Base-by-base conservation (phyloP, 1,139 yeast species). In the Eremothecium gossypii region DNA sequence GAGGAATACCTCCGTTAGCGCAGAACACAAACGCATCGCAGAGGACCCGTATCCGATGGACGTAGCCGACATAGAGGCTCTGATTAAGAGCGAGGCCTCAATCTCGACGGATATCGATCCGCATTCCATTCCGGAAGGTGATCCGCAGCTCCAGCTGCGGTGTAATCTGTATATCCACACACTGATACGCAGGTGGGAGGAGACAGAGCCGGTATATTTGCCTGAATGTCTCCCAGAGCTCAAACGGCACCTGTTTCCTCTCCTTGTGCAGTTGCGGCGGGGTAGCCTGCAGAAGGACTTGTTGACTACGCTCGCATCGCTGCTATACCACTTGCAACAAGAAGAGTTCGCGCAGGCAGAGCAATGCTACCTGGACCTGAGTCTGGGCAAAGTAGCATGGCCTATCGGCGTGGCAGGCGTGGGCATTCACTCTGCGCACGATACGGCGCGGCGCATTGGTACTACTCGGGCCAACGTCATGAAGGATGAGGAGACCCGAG, bases 301-400 rank as follows among this genome's bases (percentile, higher is more conserved):
- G 58, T 60, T 78, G 34, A 71, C 73, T 0, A 74, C 84, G 0
- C 60, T 86, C 17, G 67, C 79, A 1, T 79, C 86, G 0, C 73
- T 83, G 1, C 54, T 81, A 7, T 70, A 73, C 54, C 71, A 80
- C 52, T 41, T 83, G 14, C 95, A 86, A 60, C 58, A 64, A 8
- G 57, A 64, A 12, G 70, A 80, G 30, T 79, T 61, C 52, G 63
- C 66, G 32, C 67, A 67, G 41, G 89, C 95, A 4, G 75, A 76
- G 47, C 85, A 83, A 52, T 70, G 79, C 31, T 86, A 86, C 57
- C 68, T 84, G 70, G 75, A 81, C 49, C 65, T 86, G 49, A 81
- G 93, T 55, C 79, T 86, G 29, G 96, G 96, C 1, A 84, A 84
- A 51, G 86, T 83, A 1, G 91, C 94, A 2, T 86, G 95, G 95